These are phyloP conservation scores for Penicillium frequentans DNA, from an alignment of 2,329 filamentous ascomycete species.

Conservation along the genomic window DNA sequence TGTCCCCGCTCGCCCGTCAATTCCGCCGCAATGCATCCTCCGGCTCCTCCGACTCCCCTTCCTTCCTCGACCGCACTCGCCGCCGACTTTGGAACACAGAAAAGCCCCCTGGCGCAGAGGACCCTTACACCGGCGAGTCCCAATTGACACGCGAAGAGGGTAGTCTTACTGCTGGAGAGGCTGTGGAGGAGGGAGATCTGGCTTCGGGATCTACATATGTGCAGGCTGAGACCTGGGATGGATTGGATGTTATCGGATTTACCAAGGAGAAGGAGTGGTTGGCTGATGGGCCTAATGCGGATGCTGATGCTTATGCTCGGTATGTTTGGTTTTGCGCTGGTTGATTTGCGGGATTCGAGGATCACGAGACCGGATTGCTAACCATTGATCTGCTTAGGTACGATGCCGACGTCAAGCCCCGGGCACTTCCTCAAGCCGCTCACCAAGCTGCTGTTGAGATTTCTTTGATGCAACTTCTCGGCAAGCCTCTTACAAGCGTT, in stretches of 20 bases:
- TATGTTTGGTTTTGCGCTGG: slow-evolving; percentile 27
- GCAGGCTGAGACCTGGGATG: slow-evolving; percentile 44
- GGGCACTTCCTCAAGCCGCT: slow-evolving; percentile 36
- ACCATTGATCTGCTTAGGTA: slow-evolving; percentile 12
- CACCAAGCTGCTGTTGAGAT: slow-evolving; percentile 60
- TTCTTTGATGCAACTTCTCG: slow-evolving; percentile 49
- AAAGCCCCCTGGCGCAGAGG: slow-evolving; percentile 48
- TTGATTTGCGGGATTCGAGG: neutral
- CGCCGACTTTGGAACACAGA: slow-evolving; percentile 30
- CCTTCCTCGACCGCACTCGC: slow-evolving; percentile 48
- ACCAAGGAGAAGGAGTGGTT: slow-evolving; percentile 38
- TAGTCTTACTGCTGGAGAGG: slow-evolving; percentile 11
- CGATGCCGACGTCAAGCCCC: slow-evolving; percentile 7
- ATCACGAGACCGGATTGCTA: neutral
- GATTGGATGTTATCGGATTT: slow-evolving; percentile 56
- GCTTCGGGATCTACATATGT: slow-evolving; percentile 10
- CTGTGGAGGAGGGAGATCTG: slow-evolving; percentile 12
- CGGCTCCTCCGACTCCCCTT: slow-evolving; percentile 25
- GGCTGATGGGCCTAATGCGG: slow-evolving; percentile 32
- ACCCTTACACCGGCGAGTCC: slow-evolving; percentile 48
- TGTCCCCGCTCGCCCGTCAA: slow-evolving; percentile 31
- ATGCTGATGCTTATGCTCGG: slow-evolving; percentile 43
- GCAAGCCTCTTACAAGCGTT: slow-evolving; percentile 36
- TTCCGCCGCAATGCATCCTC: slow-evolving; percentile 38
- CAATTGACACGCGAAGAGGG: slow-evolving; percentile 17